These are phyloP conservation scores for Metarhizium brunneum DNA, from an alignment of 2,329 filamentous ascomycete genomes.

Conservation along the genomic window DNA sequence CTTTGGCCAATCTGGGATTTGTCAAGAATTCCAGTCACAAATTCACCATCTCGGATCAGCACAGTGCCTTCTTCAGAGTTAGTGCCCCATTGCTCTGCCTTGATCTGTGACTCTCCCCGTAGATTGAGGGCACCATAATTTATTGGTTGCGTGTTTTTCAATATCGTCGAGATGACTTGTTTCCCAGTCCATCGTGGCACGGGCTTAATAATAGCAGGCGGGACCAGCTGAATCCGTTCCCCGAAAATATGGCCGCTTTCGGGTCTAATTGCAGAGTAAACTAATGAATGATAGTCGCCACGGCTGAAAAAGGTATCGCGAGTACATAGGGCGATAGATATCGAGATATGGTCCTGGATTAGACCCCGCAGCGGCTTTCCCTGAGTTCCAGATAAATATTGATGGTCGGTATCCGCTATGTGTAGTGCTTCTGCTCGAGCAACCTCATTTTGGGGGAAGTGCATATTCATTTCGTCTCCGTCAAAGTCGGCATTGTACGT, in stretches of 20 bases:
- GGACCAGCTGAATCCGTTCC: constrained; percentile 71
- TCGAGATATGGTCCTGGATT: constrained; percentile 97
- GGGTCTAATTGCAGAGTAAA: constrained; percentile 82
- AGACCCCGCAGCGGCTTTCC: constrained; percentile 90
- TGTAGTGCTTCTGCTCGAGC: constrained; percentile 87
- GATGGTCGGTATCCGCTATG: constrained; percentile 92
- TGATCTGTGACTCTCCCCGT: constrained; percentile 68
- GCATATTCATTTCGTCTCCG: constrained; percentile 99
- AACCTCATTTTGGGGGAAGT: constrained; percentile 95
- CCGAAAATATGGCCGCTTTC: constrained; percentile 82
- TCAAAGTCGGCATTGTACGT: constrained; percentile 99
- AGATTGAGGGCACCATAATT: constrained; percentile 71
- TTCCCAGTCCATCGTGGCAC: constrained; percentile 86
- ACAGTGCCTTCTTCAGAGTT: constrained; percentile 73
- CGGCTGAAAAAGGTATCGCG: constrained; percentile 85
- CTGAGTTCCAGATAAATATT: constrained; percentile 88
- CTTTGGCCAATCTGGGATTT: constrained; percentile 90
- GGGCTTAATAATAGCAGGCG: constrained; percentile 76
- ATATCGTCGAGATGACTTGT: constrained; percentile 83
- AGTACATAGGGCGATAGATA: constrained; percentile 83
- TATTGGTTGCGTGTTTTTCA: constrained; percentile 81
- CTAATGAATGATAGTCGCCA: constrained; percentile 84
- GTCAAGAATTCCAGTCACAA: constrained; percentile 85
- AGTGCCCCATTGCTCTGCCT: constrained; percentile 68
- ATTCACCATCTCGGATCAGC: constrained; percentile 75